A percentile compares a stretch with the other conserved stretches of the same genome.
These are phyloP conservation scores for Rosa hybrid DNA, from an alignment of 331 rosid genomes.

Conservation along the genomic window DNA sequence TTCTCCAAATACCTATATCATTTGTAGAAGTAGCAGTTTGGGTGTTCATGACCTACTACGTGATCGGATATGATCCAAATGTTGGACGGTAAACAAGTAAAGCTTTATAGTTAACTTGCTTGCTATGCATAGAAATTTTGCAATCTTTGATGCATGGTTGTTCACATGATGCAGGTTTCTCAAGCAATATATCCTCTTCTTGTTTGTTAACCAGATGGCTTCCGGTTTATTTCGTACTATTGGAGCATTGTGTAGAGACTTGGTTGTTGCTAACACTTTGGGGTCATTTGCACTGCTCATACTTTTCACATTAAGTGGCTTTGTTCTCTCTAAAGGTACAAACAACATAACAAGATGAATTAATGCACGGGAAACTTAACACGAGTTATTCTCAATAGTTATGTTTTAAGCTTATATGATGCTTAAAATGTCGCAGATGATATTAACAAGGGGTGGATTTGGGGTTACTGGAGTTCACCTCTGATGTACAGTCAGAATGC, in stretches of 20 bases:
- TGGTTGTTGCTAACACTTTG: conserved; percentile 31
- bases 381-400: not conserved
- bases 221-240: conserved; percentile 62
- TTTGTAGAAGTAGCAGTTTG: conserved; percentile 63
- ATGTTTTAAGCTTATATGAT: conserved; percentile 12
- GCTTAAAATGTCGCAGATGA: conserved; percentile 43
- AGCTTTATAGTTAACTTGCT: not conserved
- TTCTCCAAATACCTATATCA: conserved; percentile 48
- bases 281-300: conserved; percentile 36
- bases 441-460: conserved; percentile 57
- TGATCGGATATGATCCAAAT: conserved; percentile 72
- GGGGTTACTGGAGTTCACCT: conserved; percentile 79
- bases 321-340: conserved; percentile 49
- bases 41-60: conserved; percentile 67
- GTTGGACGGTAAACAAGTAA: conserved; percentile 49
- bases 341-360: not conserved
- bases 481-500: conserved; percentile 70
- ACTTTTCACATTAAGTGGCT: conserved; percentile 41
- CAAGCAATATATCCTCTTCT: conserved; percentile 59
- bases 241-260: conserved; percentile 31
- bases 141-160: conserved; percentile 11
- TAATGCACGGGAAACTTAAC: not conserved
- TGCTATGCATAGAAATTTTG: not conserved
- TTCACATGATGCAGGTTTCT: conserved; percentile 51
- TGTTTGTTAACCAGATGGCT: conserved; percentile 65